Conservation (phyloP, 2,329 filamentous ascomycete species). For the Neonectria sp. region DNA sequence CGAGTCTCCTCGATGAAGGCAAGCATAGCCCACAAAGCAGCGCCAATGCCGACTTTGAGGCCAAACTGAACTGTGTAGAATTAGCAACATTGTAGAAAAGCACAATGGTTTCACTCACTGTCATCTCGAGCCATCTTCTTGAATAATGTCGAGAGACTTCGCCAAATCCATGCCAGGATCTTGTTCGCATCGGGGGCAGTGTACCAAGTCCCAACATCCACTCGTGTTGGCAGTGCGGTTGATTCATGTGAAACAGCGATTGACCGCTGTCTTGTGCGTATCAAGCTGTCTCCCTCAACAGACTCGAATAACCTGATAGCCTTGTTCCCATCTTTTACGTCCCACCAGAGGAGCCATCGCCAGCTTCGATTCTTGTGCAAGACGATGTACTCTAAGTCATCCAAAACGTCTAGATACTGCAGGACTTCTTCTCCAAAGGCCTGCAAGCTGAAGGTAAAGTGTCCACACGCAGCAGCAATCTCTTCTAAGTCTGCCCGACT, state of each 20-base stretch:
- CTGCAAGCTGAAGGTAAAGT: conserved; percentile 92
- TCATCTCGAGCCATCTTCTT: conserved; percentile 62
- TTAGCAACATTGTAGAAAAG: conserved; percentile 59
- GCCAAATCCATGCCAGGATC: conserved; percentile 40
- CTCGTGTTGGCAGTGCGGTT: neutral
- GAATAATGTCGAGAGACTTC: conserved; percentile 53
- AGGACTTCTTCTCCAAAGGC: conserved; percentile 93
- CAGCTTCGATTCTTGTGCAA: conserved; percentile 77
- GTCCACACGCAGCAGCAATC: conserved; percentile 94
- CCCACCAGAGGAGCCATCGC: conserved; percentile 89
- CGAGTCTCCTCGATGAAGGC: conserved; percentile 86
- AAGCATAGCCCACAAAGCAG: conserved; percentile 88
- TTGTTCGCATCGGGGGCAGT: conserved; percentile 36
- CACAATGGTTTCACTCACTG: conserved; percentile 55
- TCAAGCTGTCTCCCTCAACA: conserved; percentile 37
- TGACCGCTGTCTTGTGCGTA: conserved; percentile 22
- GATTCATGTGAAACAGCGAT: neutral
- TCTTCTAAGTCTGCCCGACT: conserved; percentile 90
- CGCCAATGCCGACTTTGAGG: conserved; percentile 93
- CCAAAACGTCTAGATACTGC: conserved; percentile 84
- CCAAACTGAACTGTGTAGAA: conserved; percentile 74
- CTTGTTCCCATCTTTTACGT: conserved; percentile 27
- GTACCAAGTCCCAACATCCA: conserved; percentile 29
- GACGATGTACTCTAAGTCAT: conserved; percentile 83
- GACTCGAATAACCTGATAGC: conserved; percentile 58